Base-by-base conservation (phyloP, 2,329 filamentous ascomycete genomes). In the Diplocarpon rosae region DNA sequence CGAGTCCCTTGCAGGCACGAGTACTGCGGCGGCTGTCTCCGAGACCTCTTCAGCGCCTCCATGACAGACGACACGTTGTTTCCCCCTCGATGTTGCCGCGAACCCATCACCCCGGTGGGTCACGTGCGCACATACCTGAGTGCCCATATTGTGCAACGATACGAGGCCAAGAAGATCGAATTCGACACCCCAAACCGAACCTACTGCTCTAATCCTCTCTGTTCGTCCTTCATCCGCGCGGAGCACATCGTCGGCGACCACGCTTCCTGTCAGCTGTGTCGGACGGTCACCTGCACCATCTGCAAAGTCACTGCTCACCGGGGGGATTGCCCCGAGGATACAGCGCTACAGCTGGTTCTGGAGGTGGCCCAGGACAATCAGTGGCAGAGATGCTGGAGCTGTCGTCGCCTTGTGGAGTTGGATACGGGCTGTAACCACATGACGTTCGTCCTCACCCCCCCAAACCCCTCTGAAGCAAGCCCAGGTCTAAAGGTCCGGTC, bases 391-490 rank as follows among this genome's bases (percentile, higher is more conserved):
- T 80, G 76, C 46, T 56, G 54, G 3, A 45, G 49, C 0, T 80
- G 76, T 50, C 52, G 49, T 2, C 47, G 62, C 1, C 29, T 79
- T 11, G 64, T 80, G 0, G 72, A 77, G 57, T 58, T 75, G 0
- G 27, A 55, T 0, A n/a, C 30, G 0, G 75, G 76, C 1, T 79
- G 76, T 47, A 64, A 72, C 40, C 75, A 79, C 41, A 78, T 79
- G 3, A 73, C 49, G 75, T 78, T 51, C 55, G 70, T 69, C 2
- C 11, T 10, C 13, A 28, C n/a, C 6, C 17, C 37, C n/a, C 3
- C 17, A 2, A 35, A 5, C 4, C 33, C 5, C 11, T 10, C 33
- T 35, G 3, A 5, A 35, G 33, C 10, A 5, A 3, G 33, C 10
- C 5, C 5, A 16, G 31, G 11, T 24, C 11, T 37, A 39, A 29